Percentiles rank a stretch among this genome's conserved stretches.
These are phyloP conservation scores for Fraxinus baroniana DNA, from an alignment of 305 asterid species.

Conservation along the genomic window DNA sequence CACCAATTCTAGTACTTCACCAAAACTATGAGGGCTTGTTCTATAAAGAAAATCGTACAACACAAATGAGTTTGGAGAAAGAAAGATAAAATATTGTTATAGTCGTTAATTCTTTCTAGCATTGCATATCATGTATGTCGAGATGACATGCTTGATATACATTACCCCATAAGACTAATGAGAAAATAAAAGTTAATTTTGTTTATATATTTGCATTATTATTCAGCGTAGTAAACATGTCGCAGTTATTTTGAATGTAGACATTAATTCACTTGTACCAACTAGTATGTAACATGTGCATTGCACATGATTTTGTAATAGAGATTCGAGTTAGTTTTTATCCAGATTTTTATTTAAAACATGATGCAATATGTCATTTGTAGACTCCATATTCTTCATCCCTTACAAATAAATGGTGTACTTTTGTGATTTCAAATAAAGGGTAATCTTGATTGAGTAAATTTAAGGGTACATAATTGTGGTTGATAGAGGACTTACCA, in stretches of 20 bases:
- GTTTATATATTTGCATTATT: not conserved
- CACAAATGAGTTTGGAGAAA: not conserved
- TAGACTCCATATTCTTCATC: no score
- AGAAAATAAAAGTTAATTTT: no score
- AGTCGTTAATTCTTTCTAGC: not conserved
- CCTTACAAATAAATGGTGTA: no score
- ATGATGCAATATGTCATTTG: no score
- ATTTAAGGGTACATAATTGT: no score
- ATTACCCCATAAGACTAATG: not conserved
- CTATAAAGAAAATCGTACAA: not conserved
- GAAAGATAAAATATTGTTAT: no score
- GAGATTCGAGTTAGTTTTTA: not conserved
- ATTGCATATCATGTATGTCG: not conserved
- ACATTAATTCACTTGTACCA: not conserved
- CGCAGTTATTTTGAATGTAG: not conserved
- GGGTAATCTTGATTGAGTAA: no score
- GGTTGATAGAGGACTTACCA: no score
- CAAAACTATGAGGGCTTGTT: conserved; percentile 43
- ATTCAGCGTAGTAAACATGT: not conserved
- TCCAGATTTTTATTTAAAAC: not conserved
- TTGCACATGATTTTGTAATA: not conserved
- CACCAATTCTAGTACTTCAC: conserved; percentile 39
- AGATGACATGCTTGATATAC: not conserved
- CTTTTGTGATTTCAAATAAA: no score
- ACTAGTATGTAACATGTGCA: not conserved